These are phyloP conservation scores for Sporobolomyces phaffii DNA, from an alignment of 768 basidiomycete genomes.

Conservation along the genomic window DNA sequence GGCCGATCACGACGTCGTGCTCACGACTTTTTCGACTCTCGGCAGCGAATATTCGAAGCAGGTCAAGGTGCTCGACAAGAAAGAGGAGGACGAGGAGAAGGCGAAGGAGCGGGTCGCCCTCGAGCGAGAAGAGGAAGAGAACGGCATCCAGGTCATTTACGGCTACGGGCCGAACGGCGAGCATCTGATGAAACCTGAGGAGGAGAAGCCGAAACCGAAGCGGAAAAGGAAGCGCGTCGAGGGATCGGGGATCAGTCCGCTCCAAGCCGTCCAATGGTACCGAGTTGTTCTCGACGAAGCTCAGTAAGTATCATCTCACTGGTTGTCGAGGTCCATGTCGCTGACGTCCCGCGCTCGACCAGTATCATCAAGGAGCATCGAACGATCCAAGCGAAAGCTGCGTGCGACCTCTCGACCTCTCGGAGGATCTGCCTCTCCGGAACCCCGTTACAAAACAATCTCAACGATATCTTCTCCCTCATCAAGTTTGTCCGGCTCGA, in stretches of 20 bases:
- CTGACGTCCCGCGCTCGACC: not conserved
- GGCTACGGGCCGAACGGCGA: slow-evolving; percentile 67
- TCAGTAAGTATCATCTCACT: slow-evolving; percentile 37
- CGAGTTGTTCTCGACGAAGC: slow-evolving; percentile 44
- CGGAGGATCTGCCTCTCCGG: slow-evolving; percentile 92
- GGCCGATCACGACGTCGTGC: slow-evolving; percentile 90
- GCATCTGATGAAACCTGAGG: slow-evolving; percentile 48
- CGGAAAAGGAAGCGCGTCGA: slow-evolving; percentile 65
- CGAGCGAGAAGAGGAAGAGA: slow-evolving; percentile 42
- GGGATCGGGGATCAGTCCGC: slow-evolving; percentile 63
- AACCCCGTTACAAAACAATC: slow-evolving; percentile 97
- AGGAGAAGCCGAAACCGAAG: slow-evolving; percentile 56
- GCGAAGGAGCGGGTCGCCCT: not conserved
- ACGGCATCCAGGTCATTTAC: slow-evolving; percentile 52
- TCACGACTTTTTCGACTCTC: slow-evolving; percentile 93
- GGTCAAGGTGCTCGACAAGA: slow-evolving; percentile 58
- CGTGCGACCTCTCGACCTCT: slow-evolving; percentile 88
- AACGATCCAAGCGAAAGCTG: slow-evolving; percentile 89
- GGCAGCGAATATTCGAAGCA: slow-evolving; percentile 94
- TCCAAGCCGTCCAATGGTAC: slow-evolving; percentile 96
- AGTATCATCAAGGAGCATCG: slow-evolving; percentile 95
- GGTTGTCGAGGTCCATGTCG: not conserved
- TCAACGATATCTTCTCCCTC: slow-evolving; percentile 94
- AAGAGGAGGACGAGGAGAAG: slow-evolving; percentile 59
- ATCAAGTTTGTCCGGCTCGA: slow-evolving; percentile 89